Percentiles rank a stretch among this genome's conserved stretches.
Evolutionary conservation across 129 eudicot species (phyloP).

Genomic region (Helichrysum umbraculigerum): DNA sequence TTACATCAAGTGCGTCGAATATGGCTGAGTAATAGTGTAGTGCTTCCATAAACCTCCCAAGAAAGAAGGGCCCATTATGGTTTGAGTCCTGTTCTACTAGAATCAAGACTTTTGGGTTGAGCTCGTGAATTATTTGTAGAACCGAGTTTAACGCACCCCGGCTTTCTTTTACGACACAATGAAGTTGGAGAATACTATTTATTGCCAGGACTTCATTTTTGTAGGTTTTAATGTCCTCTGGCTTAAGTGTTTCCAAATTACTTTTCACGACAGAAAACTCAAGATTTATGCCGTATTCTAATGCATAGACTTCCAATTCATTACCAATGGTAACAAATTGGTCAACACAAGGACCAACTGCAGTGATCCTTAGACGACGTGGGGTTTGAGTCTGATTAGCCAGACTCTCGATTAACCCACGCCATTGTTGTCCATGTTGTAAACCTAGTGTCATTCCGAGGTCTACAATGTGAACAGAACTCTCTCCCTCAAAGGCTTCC

Average conservation of each 20-base stretch:
- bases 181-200: slow-evolving; percentile 71
- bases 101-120: slow-evolving; percentile 59
- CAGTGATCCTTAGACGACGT: slow-evolving; percentile 65
- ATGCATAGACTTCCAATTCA: slow-evolving; percentile 58
- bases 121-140: slow-evolving; percentile 58
- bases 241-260: slow-evolving; percentile 63
- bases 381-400: slow-evolving; percentile 47
- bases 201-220: slow-evolving; percentile 58
- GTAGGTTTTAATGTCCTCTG: slow-evolving; percentile 49
- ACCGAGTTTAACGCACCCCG: slow-evolving; percentile 78
- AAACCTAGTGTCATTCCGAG: slow-evolving; percentile 73
- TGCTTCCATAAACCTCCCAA: slow-evolving; percentile 79
- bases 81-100: slow-evolving; percentile 82
- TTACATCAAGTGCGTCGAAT: slow-evolving; percentile 66
- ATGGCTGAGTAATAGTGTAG: slow-evolving; percentile 79
- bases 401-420: slow-evolving; percentile 45
- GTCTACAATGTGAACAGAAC: slow-evolving; percentile 74
- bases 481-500: slow-evolving; percentile 98
- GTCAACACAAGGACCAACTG: slow-evolving; percentile 48
- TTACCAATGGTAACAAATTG: slow-evolving; percentile 47
- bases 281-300: slow-evolving; percentile 45
- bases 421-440: slow-evolving; percentile 80
- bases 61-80: slow-evolving; percentile 73
- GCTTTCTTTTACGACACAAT: slow-evolving; percentile 77
- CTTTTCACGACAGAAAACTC: slow-evolving; percentile 56